These are phyloP conservation scores for Populus nigra DNA, from an alignment of 345 rosid species.

Conservation along the genomic window DNA sequence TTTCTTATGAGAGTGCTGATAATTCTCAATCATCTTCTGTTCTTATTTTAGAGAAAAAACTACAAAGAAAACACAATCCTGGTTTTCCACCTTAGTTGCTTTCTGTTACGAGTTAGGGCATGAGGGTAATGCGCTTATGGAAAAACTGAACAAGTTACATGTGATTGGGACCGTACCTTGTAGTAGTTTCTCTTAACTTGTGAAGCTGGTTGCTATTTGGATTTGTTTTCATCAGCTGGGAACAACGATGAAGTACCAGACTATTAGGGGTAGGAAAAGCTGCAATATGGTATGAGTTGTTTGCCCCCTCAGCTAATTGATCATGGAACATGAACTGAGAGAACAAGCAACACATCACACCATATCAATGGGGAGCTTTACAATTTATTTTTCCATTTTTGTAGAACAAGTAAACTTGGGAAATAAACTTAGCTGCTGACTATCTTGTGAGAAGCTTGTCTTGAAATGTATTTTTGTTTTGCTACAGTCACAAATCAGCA, in stretches of 20 bases:
- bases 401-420: background rate
- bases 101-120: background rate
- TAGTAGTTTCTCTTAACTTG: background rate
- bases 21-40: background rate
- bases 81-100: background rate
- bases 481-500: background rate
- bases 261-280: background rate
- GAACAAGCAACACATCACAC: background rate
- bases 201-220: background rate
- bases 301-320: background rate
- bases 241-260: background rate
- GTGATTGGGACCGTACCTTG: background rate
- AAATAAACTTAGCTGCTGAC: slow-evolving; percentile 1
- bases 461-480: background rate
- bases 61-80: background rate
- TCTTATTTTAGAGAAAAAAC: background rate
- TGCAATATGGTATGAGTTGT: background rate
- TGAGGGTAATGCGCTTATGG: background rate
- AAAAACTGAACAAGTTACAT: background rate
- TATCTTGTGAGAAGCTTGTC: background rate
- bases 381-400: background rate
- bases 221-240: background rate
- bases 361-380: background rate
- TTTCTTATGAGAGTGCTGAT: background rate
- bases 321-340: background rate